A percentile compares a stretch with the other conserved stretches of the same genome.
phyloP scores from a whole-genome alignment of 2,329 filamentous ascomycete species.

The Sphaerulina populicola region DNA sequence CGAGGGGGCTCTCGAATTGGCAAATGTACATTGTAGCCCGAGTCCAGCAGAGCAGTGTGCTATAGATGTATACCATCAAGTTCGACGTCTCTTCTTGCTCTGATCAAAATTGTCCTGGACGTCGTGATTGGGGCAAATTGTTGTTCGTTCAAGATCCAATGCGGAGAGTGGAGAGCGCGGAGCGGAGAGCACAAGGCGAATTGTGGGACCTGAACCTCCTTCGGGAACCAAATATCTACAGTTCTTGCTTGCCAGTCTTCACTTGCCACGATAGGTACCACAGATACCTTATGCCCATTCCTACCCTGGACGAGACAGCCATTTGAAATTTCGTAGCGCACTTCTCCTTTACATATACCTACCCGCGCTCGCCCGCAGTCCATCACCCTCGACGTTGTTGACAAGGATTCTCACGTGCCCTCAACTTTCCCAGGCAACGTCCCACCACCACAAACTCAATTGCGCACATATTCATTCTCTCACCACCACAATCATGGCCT shows the following conservation, averaged over 20 bases:
- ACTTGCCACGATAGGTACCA: too few species aligned
- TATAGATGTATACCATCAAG: constrained; percentile 30
- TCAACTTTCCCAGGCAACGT: not conserved
- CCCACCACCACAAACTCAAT: constrained; percentile 6
- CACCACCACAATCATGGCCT: constrained; percentile 45
- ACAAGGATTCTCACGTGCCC: constrained; percentile 9
- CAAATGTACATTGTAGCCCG: constrained; percentile 28
- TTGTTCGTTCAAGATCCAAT: not conserved
- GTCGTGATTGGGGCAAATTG: not conserved
- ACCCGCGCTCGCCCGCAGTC: not conserved
- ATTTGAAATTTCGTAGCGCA: not conserved
- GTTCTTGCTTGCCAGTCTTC: too few species aligned
- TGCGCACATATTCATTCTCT: constrained; percentile 1
- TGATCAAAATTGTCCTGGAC: not conserved
- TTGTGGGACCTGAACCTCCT: too few species aligned
- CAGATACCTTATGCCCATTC: too few species aligned
- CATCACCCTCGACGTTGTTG: not conserved
- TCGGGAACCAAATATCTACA: too few species aligned
- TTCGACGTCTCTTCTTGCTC: constrained; percentile 3
- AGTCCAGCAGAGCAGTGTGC: constrained; percentile 14
- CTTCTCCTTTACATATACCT: too few species aligned
- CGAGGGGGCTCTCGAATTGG: constrained; percentile 1
- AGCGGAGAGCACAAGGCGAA: too few species aligned
- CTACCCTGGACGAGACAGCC: too few species aligned
- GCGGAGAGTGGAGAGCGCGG: too few species aligned